Evolutionary conservation across 2,329 filamentous ascomycete genomes (phyloP).

Genomic region (Botrytis medusae): DNA sequence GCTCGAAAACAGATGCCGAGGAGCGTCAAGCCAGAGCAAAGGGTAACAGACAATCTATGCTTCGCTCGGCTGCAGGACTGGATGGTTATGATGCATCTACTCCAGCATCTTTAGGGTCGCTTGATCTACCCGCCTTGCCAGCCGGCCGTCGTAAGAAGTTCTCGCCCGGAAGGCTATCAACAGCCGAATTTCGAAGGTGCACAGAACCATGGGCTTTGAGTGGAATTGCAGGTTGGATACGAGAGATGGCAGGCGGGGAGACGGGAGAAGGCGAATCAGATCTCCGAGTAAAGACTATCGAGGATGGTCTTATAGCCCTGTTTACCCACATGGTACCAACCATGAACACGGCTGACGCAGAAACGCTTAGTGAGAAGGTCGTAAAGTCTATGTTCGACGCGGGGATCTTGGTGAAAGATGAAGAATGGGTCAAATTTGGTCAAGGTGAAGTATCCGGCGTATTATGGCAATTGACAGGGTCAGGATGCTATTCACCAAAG

Average conservation of each 20-base stretch:
- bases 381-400: conserved; percentile 77
- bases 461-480: conserved; percentile 86
- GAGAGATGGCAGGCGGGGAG: conserved; percentile 64
- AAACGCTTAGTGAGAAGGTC: conserved; percentile 76
- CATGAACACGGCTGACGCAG: conserved; percentile 97
- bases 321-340: conserved; percentile 96
- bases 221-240: conserved; percentile 82
- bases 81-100: conserved; percentile 58
- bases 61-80: conserved; percentile 52
- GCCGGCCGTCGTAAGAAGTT: conserved; percentile 79
- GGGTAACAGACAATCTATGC: conserved; percentile 51
- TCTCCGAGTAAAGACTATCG: conserved; percentile 78
- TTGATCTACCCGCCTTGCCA: conserved; percentile 83
- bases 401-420: conserved; percentile 77
- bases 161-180: conserved; percentile 77
- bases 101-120: conserved; percentile 55
- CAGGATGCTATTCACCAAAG: conserved; percentile 85
- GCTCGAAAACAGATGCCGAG: conserved; percentile 90
- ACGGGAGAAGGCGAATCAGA: conserved; percentile 77
- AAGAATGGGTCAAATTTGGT: conserved; percentile 97
- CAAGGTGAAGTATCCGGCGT: conserved; percentile 80
- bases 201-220: conserved; percentile 90
- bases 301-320: conserved; percentile 81
- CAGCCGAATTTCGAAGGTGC: conserved; percentile 80
- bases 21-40: conserved; percentile 58